Evolutionary conservation across 371 early-diverging fungal species (phyloP), one percentile per base, ranked within the genome.

Genomic region (Rhizopus stolonifer): DNA sequence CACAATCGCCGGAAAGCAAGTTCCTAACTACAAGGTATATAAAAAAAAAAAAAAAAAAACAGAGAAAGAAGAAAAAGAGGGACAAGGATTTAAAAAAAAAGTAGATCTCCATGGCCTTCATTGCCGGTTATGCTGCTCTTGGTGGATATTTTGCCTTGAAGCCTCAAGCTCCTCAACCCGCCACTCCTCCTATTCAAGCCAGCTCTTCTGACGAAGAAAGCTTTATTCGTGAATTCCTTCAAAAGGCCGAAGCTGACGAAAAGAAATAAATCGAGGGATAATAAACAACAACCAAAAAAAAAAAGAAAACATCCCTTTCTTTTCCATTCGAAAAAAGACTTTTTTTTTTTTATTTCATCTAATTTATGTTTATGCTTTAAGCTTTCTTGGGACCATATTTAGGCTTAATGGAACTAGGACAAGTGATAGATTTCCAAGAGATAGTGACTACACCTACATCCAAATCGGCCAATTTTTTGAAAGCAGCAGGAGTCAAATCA

Each of bases 201-300:
- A 64, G 77, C 52, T 83, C 80, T 65, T 60, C 75, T 40, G 87
- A 87, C 17, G 87, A 87, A 56, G 80, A 80, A 61, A 74, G 74
- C 44, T 87, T 84, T 66, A 83, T 87, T 57, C 70, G 77, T 49
- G 80, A 87, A 62, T 87, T 85, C 81, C 70, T 87, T 45, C 73
- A 77, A 63, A 68, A 77, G 55, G 81, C 82, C 24, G 87, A 85
- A 49, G 73, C 69, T 29, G 81, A 83, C 23, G 83, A 87, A 31
- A 72, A 77, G 66, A 70, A 82, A 50, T 29, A 29, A 29, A 29
- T 29, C 31, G 10, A 29, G n/a, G n/a, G n/a, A n/a, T n/a, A n/a
- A n/a, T n/a, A n/a, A n/a, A n/a, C n/a, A n/a, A n/a, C n/a, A n/a
- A n/a, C n/a, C n/a, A n/a, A n/a, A n/a, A n/a, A n/a, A n/a, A n/a